Evolutionary conservation across 78 protist genomes (phyloP).

Genomic region (Monosiga brevicollis): DNA sequence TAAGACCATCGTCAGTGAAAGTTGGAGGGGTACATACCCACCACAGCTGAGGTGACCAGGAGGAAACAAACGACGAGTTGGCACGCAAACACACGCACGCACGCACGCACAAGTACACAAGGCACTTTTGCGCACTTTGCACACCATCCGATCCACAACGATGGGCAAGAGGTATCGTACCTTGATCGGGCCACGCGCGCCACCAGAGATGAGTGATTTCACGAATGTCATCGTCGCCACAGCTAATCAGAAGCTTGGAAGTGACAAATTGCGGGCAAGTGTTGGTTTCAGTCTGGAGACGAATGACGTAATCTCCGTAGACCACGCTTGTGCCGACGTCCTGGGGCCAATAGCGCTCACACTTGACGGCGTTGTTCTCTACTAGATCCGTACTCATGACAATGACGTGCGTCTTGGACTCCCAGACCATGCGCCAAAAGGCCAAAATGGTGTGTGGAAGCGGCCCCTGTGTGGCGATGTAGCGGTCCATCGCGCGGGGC

Average conservation of each 20-base stretch:
- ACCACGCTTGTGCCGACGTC: background rate
- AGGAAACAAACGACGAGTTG: too few relatives aligned
- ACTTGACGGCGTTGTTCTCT: slow-evolving; percentile 13
- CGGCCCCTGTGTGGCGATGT: slow-evolving; percentile 67
- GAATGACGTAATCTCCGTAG: background rate
- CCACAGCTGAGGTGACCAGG: too few relatives aligned
- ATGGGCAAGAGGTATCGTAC: too few relatives aligned
- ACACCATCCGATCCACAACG: too few relatives aligned
- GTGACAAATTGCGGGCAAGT: background rate
- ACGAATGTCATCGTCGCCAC: background rate
- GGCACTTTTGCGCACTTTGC: too few relatives aligned
- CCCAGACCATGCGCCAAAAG: slow-evolving; percentile 69
- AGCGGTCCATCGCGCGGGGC: background rate
- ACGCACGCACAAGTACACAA: too few relatives aligned
- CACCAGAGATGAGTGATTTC: background rate
- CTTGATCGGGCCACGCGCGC: background rate
- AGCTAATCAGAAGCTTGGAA: background rate
- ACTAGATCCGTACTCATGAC: slow-evolving; percentile 52
- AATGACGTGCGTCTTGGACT: slow-evolving; percentile 32
- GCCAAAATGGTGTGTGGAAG: slow-evolving; percentile 41
- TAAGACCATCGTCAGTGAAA: too few relatives aligned
- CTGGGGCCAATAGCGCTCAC: background rate
- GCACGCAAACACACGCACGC: too few relatives aligned
- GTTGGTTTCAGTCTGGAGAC: background rate
- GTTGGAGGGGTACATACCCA: too few relatives aligned